Conservation (phyloP, 176 grass and related monocot genomes). For the Oryza officinalis region DNA sequence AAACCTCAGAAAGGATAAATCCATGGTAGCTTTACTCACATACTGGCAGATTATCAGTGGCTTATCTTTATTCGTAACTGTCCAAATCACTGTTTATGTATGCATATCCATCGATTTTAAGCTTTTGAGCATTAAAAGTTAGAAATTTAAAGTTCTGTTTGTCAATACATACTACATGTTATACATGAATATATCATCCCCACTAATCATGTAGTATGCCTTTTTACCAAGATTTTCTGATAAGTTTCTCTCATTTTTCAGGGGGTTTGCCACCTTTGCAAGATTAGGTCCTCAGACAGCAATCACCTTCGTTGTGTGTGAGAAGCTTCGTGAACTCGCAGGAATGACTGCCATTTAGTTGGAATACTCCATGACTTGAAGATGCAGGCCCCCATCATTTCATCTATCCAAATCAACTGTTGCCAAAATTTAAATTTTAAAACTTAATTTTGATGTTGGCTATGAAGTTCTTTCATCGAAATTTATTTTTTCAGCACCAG, state of each 20-base stretch:
- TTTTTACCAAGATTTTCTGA: slow-evolving; percentile 15
- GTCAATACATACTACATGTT: slow-evolving; percentile 16
- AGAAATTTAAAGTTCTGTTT: not conserved
- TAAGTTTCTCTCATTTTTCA: slow-evolving; percentile 29
- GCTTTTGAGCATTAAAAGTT: not conserved
- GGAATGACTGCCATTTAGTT: slow-evolving; percentile 73
- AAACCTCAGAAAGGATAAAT: not conserved
- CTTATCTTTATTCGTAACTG: not conserved
- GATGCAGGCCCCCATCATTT: not conserved
- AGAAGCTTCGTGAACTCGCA: slow-evolving; percentile 70
- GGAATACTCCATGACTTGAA: not conserved
- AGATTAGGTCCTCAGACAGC: slow-evolving; percentile 89
- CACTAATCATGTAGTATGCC: not conserved
- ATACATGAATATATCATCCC: not conserved
- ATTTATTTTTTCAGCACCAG: too few relatives aligned
- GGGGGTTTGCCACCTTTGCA: slow-evolving; percentile 82
- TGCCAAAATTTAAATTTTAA: too few relatives aligned
- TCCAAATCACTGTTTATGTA: not conserved
- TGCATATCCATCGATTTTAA: not conserved
- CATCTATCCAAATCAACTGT: too few relatives aligned
- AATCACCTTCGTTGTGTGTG: slow-evolving; percentile 82
- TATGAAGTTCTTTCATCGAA: too few relatives aligned
- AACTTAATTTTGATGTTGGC: too few relatives aligned
- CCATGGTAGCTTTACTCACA: not conserved
- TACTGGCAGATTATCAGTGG: slow-evolving; percentile 20